These are phyloP conservation scores for Glarea lozoyensis DNA, from an alignment of 495 filamentous ascomycete genomes.

Conservation along the genomic window DNA sequence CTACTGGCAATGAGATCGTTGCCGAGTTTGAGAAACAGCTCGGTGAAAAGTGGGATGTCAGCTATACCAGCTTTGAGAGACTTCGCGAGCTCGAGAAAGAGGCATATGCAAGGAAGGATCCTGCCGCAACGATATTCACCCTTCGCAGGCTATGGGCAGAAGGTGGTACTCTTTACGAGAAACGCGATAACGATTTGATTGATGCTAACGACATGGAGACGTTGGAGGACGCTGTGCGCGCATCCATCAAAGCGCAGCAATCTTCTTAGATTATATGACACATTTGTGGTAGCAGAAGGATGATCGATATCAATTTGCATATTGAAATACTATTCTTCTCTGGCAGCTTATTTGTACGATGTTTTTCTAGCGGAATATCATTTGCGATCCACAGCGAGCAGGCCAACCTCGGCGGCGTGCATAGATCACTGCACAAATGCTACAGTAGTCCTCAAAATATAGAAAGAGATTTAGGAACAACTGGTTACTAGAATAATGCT, in stretches of 20 bases:
- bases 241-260: constrained; percentile 12
- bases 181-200: constrained; percentile 54
- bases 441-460: no score
- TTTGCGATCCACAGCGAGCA: no score
- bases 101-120: constrained; percentile 42
- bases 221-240: constrained; percentile 35
- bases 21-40: constrained; percentile 58
- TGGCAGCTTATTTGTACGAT: no score
- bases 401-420: no score
- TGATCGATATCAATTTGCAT: no score
- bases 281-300: no score
- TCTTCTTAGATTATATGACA: no score
- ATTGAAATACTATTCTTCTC: no score
- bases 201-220: constrained; percentile 36
- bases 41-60: constrained; percentile 44
- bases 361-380: no score
- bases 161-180: constrained; percentile 58
- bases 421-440: no score
- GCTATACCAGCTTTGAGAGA: constrained; percentile 39
- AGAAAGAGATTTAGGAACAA: no score
- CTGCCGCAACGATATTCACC: constrained; percentile 44
- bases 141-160: constrained; percentile 61
- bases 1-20: constrained; percentile 50
- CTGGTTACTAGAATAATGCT: no score
- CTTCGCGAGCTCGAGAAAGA: constrained; percentile 43